phyloP scores from a whole-genome alignment of 2,329 filamentous ascomycete species.

The Talaromyces sp. region DNA sequence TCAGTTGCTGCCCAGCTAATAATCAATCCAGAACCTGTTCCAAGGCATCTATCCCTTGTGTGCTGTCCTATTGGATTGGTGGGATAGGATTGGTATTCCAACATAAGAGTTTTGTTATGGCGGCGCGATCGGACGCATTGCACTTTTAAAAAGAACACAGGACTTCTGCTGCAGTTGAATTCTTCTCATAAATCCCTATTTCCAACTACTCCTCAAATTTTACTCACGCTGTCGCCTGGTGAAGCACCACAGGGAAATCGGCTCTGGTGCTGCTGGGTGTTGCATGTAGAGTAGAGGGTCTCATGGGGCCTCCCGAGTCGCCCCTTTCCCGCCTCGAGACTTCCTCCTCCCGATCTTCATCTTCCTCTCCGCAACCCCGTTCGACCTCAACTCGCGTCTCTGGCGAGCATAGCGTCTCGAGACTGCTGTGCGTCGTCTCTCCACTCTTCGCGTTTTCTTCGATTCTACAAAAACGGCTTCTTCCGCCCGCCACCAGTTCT shows the following conservation, averaged over 20 bases:
- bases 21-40: background rate
- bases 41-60: background rate
- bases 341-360: background rate
- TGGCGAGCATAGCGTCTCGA: background rate
- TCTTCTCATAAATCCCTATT: background rate
- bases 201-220: no score
- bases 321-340: background rate
- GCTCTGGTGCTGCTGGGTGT: background rate
- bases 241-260: no score
- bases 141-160: background rate
- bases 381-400: background rate
- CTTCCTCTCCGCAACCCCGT: background rate
- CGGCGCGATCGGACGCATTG: background rate
- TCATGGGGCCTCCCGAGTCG: slow-evolving; percentile 3
- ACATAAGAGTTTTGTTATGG: background rate
- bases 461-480: slow-evolving; percentile 8
- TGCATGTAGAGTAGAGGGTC: background rate
- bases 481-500: slow-evolving; percentile 6
- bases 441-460: background rate
- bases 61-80: background rate
- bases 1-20: background rate
- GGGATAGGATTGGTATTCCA: background rate
- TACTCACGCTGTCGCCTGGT: no score
- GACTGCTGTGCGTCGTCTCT: background rate
- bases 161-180: background rate